phyloP scores from a whole-genome alignment of 495 filamentous ascomycete genomes.

The Annulohypoxylon nitens region DNA sequence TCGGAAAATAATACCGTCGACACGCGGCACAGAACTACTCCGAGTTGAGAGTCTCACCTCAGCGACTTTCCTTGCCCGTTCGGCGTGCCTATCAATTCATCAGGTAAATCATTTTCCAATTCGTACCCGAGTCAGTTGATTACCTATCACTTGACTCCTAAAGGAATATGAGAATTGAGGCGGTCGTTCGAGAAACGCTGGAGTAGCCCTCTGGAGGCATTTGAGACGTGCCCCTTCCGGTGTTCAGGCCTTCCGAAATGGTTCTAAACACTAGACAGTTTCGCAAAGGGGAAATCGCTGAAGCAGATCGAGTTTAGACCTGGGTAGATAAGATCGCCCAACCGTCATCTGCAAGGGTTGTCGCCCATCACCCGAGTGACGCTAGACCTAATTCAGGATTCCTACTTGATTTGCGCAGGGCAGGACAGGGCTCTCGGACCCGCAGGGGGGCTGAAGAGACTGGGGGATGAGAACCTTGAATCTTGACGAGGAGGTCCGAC shows the following conservation, averaged over 20 bases:
- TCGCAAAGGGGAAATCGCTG: conserved; percentile 41
- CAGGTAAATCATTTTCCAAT: background rate
- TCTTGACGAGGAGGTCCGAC: conserved; percentile 35
- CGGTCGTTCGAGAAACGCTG: conserved; percentile 14
- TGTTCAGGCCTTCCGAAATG: conserved; percentile 26
- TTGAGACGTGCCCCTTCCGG: conserved; percentile 39
- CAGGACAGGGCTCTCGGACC: conserved; percentile 17
- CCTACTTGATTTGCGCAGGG: conserved; percentile 16
- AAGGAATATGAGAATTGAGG: conserved; percentile 16
- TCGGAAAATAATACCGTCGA: conserved; percentile 28
- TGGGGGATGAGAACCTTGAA: background rate
- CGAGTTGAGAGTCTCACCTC: conserved; percentile 29
- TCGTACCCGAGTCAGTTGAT: background rate
- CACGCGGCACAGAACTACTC: conserved; percentile 29
- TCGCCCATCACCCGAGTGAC: conserved; percentile 33
- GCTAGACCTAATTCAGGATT: conserved; percentile 35
- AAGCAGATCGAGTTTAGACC: conserved; percentile 42
- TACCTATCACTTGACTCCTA: conserved; percentile 4
- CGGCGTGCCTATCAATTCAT: background rate
- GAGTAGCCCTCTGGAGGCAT: background rate
- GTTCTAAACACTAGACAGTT: conserved; percentile 43
- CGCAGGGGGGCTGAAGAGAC: conserved; percentile 7
- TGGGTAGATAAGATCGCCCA: conserved; percentile 38
- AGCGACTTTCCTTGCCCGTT: conserved; percentile 14
- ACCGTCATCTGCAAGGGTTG: conserved; percentile 28